Base-by-base conservation (phyloP, 306 rosid species). In the Inga leiocalycina region DNA sequence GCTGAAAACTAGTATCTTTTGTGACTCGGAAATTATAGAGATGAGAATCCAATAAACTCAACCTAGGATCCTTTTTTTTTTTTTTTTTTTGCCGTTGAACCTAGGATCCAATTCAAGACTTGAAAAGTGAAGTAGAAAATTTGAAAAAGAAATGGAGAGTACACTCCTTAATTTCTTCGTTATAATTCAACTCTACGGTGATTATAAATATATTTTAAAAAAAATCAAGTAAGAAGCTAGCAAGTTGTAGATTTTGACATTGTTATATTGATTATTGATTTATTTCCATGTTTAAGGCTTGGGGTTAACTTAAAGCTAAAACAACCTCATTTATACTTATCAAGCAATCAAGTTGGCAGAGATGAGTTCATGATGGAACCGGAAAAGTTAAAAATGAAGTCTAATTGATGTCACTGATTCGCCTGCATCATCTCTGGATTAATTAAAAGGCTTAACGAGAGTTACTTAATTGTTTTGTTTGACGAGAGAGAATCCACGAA, bases 351-450 rank as follows among this genome's bases (percentile, higher is more conserved):
- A 30, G 65, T 15, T 32, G 6, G 54, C 43, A 5, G 61, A 61
- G 34, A 19, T 6, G 4, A 20, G 70, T 48, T 19, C 46, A 12
- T 17, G n/a, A 37, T 34, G 22, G 65, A 75, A 20, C 68, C 32
- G 20, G 59, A 43, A 22, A 39, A 84, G 65, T 75, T 45, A 48
- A 71, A 43, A 22, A 11, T n/a, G 49, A 65, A 34, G 80, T 43
- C 62, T 45, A 72, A 80, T 39, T 78, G 88, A 86, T 52, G 86
- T 86, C 71, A 77, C 4, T 51, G 87, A 84, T 84, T 84, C 73
- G 22, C 56, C 22, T 41, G 68, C 77, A 48, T 66, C 80, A 79
- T 72, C 78, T 7, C 30, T 15, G 22, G 69, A 48, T 5, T 10
- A 17, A 37, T 62, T 49, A 61, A 49, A 78, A 75, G 65, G 67